Conservation (phyloP, 225 moss, liverwort and hornwort genomes). For the Bryoerythrophyllum caledonicum region DNA sequence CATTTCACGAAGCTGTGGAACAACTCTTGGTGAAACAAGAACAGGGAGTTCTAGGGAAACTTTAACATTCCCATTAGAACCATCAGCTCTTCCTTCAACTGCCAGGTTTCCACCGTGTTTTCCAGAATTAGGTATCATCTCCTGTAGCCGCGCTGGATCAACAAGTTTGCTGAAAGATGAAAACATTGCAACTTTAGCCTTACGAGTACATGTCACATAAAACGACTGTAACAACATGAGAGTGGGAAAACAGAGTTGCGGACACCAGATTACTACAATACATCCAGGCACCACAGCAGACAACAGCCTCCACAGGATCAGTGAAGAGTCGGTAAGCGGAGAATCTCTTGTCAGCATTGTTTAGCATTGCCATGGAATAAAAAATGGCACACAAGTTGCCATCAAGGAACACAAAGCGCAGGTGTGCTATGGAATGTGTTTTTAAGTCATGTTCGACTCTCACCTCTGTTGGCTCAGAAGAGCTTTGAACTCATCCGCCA, state of each 20-base stretch:
- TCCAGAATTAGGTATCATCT: slow-evolving; percentile 61
- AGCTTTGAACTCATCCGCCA: slow-evolving; percentile 79
- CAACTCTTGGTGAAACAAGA: slow-evolving; percentile 67
- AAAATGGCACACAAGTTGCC: slow-evolving; percentile 8
- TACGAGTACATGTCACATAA: not conserved
- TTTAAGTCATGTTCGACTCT: slow-evolving; percentile 3
- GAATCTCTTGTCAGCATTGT: slow-evolving; percentile 1
- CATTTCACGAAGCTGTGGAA: slow-evolving; percentile 88
- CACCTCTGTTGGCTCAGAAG: slow-evolving; percentile 70
- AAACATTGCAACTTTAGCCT: slow-evolving; percentile 21
- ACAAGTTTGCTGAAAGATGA: slow-evolving; percentile 64
- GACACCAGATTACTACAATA: not conserved
- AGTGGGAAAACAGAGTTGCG: not conserved
- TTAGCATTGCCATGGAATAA: slow-evolving; percentile 1
- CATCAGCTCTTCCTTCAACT: slow-evolving; percentile 47
- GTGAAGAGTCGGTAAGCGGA: slow-evolving; percentile 6
- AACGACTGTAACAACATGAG: not conserved
- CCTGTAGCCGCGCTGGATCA: slow-evolving; percentile 67
- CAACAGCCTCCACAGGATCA: slow-evolving; percentile 12
- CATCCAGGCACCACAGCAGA: slow-evolving; percentile 11
- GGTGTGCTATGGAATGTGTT: not conserved
- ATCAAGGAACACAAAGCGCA: not conserved
- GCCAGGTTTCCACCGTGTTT: slow-evolving; percentile 50
- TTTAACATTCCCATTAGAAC: slow-evolving; percentile 47
- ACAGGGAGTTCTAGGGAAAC: slow-evolving; percentile 66